Conservation (phyloP, 192 early-diverging fungal species). For the Lobosporangium transversale region DNA sequence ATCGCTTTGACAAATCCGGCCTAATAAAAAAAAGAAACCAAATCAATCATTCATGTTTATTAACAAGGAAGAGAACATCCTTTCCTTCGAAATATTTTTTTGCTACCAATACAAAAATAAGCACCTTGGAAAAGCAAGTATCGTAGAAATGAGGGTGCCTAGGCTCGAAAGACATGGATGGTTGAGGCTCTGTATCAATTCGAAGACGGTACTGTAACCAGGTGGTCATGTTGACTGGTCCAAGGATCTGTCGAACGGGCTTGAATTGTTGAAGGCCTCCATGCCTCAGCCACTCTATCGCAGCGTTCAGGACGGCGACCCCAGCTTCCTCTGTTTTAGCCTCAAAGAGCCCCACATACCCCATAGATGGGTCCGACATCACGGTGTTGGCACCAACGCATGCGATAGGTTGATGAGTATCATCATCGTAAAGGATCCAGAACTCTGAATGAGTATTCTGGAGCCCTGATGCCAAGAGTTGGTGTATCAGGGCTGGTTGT, state of each 20-base stretch:
- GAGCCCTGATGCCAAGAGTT: constrained; percentile 15
- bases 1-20: constrained; percentile 43
- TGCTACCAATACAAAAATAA: no score
- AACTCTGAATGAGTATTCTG: constrained; percentile 22
- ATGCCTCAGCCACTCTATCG: constrained; percentile 26
- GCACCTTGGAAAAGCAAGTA: constrained; percentile 38
- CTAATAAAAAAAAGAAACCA: neutral
- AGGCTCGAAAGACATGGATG: constrained; percentile 50
- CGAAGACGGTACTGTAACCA: constrained; percentile 48
- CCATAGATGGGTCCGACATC: constrained; percentile 30
- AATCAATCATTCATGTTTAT: neutral
- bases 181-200: constrained; percentile 12
- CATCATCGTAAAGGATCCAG: constrained; percentile 47
- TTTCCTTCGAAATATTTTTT: no score
- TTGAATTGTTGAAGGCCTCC: constrained; percentile 30
- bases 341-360: constrained; percentile 47
- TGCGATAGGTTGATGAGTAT: constrained; percentile 29
- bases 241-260: constrained; percentile 45
- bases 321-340: constrained; percentile 36
- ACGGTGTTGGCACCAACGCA: constrained; percentile 44
- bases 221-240: constrained; percentile 50
- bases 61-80: no score
- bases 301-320: constrained; percentile 24
- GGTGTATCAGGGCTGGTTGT: constrained; percentile 22
- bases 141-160: constrained; percentile 42